phyloP scores from a whole-genome alignment of 2,329 filamentous ascomycete species.

The Lasiodiplodia sp. region DNA sequence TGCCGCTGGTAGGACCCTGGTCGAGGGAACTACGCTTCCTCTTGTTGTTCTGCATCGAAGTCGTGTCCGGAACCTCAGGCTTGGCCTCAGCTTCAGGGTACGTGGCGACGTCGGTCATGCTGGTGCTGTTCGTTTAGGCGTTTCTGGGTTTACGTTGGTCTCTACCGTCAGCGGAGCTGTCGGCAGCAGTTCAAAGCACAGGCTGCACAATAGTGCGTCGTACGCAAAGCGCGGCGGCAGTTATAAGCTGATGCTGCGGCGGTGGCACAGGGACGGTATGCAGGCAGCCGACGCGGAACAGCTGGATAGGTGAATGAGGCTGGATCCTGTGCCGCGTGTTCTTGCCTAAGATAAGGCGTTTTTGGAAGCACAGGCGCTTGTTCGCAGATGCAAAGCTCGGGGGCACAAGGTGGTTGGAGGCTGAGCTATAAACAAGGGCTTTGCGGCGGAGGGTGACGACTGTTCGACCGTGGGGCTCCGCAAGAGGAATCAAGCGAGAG shows the following conservation, averaged over 20 bases:
- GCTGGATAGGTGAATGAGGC: slow-evolving; percentile 31
- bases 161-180: slow-evolving; percentile 23
- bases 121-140: neutral
- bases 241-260: slow-evolving; percentile 33
- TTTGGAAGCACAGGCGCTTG: slow-evolving; percentile 35
- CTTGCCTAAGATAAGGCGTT: slow-evolving; percentile 31
- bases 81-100: slow-evolving; percentile 47
- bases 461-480: slow-evolving; percentile 33
- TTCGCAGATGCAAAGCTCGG: slow-evolving; percentile 39
- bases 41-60: slow-evolving; percentile 46
- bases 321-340: slow-evolving; percentile 35
- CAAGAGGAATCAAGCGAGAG: slow-evolving; percentile 41
- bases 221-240: slow-evolving; percentile 35
- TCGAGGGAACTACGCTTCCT: slow-evolving; percentile 57
- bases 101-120: slow-evolving; percentile 49
- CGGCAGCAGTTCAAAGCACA: neutral
- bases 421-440: slow-evolving; percentile 12
- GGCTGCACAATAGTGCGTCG: slow-evolving; percentile 24
- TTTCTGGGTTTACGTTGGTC: neutral
- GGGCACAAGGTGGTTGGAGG: slow-evolving; percentile 18
- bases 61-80: slow-evolving; percentile 39
- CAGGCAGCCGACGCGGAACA: slow-evolving; percentile 35
- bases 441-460: neutral
- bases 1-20: slow-evolving; percentile 44
- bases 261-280: slow-evolving; percentile 35